These are phyloP conservation scores for Aspergillus aculeatinus DNA, from an alignment of 2,329 filamentous ascomycete species.

Conservation along the genomic window DNA sequence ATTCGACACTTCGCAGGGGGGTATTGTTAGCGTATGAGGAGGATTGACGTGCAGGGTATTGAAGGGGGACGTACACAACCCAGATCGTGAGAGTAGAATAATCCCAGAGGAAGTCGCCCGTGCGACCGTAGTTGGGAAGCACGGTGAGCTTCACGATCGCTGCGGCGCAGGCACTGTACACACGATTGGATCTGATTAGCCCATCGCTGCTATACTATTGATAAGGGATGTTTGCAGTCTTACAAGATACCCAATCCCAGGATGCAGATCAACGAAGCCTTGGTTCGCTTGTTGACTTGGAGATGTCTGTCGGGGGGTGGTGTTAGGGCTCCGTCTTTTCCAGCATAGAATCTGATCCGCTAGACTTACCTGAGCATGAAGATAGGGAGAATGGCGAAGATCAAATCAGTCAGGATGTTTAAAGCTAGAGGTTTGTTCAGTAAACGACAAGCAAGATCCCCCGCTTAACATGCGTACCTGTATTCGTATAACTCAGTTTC, in stretches of 20 bases:
- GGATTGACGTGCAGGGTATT: too few relatives aligned
- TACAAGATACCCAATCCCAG: constrained; percentile 47
- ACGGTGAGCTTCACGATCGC: constrained; percentile 46
- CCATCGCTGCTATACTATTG: too few relatives aligned
- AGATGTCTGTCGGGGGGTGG: constrained; percentile 23
- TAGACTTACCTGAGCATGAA: constrained; percentile 37
- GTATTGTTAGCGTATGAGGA: too few relatives aligned
- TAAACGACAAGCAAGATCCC: too few relatives aligned
- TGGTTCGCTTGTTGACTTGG: constrained; percentile 40
- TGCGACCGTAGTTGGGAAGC: constrained; percentile 41
- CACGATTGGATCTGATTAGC: neutral
- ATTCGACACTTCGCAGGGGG: constrained; percentile 21
- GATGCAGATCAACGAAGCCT: constrained; percentile 39
- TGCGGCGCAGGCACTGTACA: constrained; percentile 39
- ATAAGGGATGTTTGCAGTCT: neutral
- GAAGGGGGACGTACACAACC: constrained; percentile 31
- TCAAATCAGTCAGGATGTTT: constrained; percentile 44
- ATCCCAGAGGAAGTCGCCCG: constrained; percentile 48
- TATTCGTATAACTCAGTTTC: constrained; percentile 47
- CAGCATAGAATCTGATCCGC: too few relatives aligned
- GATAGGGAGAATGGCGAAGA: constrained; percentile 42
- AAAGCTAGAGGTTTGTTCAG: constrained; percentile 4
- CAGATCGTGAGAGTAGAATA: constrained; percentile 51
- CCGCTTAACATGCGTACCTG: constrained; percentile 14
- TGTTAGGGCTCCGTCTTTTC: neutral